These are phyloP conservation scores for Tausonia pullulans DNA, from an alignment of 1,284 basidiomycete genomes.

Conservation along the genomic window DNA sequence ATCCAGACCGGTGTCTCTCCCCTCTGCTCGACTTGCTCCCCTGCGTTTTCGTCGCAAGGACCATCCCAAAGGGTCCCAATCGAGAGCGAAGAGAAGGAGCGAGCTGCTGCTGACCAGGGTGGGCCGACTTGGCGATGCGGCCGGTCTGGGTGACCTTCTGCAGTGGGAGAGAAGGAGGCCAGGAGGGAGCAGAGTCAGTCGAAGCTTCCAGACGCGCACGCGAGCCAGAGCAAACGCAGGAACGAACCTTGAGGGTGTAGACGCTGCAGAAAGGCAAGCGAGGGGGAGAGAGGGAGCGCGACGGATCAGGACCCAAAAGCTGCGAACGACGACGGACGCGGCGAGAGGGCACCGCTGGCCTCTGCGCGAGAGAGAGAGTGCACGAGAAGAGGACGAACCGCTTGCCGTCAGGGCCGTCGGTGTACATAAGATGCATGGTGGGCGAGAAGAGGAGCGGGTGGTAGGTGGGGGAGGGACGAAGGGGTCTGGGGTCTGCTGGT, in stretches of 20 bases:
- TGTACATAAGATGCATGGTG: constrained; percentile 17
- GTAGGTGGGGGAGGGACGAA: neutral
- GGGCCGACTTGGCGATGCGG: constrained; percentile 80
- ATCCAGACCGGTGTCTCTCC: no score
- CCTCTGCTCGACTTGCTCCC: no score
- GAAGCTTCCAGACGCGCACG: neutral
- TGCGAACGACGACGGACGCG: no score
- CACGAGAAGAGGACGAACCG: neutral
- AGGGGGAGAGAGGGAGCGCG: neutral
- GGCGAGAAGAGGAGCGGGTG: neutral
- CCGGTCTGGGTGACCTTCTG: constrained; percentile 74
- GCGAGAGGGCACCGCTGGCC: neutral
- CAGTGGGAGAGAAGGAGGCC: neutral
- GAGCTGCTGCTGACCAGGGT: constrained; percentile 57
- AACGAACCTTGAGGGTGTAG: constrained; percentile 78
- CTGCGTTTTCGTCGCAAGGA: neutral
- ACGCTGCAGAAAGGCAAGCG: constrained; percentile 39
- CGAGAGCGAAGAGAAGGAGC: neutral
- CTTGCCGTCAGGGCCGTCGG: constrained; percentile 14
- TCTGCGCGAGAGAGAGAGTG: neutral
- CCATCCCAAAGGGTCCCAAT: neutral
- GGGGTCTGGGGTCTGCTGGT: no score
- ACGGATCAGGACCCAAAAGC: no score
- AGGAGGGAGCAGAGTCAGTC: neutral
- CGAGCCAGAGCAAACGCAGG: neutral